Evolutionary conservation across 2,329 filamentous ascomycete species (phyloP).

Genomic region (Dothidotthia symphoricarpi): DNA sequence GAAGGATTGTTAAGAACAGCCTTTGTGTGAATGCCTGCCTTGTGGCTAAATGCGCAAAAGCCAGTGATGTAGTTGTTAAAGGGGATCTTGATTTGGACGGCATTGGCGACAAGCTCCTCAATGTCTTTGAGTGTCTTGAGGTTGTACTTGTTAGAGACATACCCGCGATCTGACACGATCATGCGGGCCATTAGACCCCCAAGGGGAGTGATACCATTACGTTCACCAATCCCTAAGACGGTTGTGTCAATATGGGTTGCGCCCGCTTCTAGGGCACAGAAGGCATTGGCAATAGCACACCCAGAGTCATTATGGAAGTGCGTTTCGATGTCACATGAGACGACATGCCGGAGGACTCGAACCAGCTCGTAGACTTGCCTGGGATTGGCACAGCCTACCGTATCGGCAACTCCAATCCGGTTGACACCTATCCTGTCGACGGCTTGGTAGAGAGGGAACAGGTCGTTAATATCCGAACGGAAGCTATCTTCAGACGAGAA

Average conservation of each 20-base stretch:
- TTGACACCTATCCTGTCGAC: slow-evolving; percentile 80
- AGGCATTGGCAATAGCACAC: slow-evolving; percentile 74
- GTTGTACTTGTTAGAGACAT: slow-evolving; percentile 85
- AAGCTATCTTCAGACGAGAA: slow-evolving; percentile 86
- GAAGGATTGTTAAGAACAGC: slow-evolving; percentile 77
- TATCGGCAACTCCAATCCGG: slow-evolving; percentile 87
- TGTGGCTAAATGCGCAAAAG: slow-evolving; percentile 74
- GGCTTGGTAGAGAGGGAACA: slow-evolving; percentile 75
- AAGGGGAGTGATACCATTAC: slow-evolving; percentile 52
- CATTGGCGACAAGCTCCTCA: slow-evolving; percentile 78
- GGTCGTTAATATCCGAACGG: slow-evolving; percentile 79
- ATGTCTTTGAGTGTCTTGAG: slow-evolving; percentile 77
- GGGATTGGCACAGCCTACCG: slow-evolving; percentile 67
- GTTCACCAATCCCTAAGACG: slow-evolving; percentile 84
- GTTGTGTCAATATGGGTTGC: slow-evolving; percentile 80
- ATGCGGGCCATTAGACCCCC: slow-evolving; percentile 66
- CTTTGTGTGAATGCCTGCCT: slow-evolving; percentile 84
- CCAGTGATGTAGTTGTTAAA: slow-evolving; percentile 77
- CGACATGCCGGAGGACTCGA: slow-evolving; percentile 72
- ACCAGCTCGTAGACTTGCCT: slow-evolving; percentile 88
- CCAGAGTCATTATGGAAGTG: slow-evolving; percentile 81
- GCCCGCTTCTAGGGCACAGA: slow-evolving; percentile 82
- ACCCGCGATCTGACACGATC: slow-evolving; percentile 80
- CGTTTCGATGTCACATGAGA: slow-evolving; percentile 67
- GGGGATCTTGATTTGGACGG: slow-evolving; percentile 78